Evolutionary conservation across 2,329 filamentous ascomycete genomes (phyloP).

Genomic region (Gaeumannomyces tritici): DNA sequence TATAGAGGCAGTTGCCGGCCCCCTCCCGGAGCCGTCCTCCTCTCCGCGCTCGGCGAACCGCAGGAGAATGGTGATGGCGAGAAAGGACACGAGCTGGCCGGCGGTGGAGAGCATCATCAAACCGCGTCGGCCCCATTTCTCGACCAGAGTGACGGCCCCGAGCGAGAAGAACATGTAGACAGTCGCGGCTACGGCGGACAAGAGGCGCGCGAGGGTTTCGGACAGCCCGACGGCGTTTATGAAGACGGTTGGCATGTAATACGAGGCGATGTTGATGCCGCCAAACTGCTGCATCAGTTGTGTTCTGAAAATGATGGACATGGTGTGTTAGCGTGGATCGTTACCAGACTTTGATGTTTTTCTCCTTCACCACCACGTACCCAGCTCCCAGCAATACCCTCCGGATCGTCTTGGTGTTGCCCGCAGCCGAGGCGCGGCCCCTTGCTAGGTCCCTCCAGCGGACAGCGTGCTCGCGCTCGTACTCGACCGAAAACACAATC

Average conservation of each 20-base stretch:
- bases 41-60: conserved; percentile 22
- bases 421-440: conserved; percentile 28
- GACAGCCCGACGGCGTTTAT: conserved; percentile 40
- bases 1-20: conserved; percentile 11
- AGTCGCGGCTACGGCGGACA: conserved; percentile 36
- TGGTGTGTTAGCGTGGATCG: neutral
- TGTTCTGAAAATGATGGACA: conserved; percentile 10
- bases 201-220: conserved; percentile 36
- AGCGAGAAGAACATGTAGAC: conserved; percentile 19
- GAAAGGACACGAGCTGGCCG: conserved; percentile 41
- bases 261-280: conserved; percentile 19
- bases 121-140: conserved; percentile 39
- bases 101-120: conserved; percentile 35
- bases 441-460: conserved; percentile 37
- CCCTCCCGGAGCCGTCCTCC: conserved; percentile 5
- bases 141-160: conserved; percentile 17
- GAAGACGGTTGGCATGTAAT: conserved; percentile 36
- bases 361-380: conserved; percentile 14
- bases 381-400: conserved; percentile 39
- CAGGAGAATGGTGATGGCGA: conserved; percentile 40
- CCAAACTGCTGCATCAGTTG: conserved; percentile 24
- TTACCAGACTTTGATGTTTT: neutral
- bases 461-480: conserved; percentile 31
- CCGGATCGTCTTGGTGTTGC: conserved; percentile 37
- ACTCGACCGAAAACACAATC: conserved; percentile 20